These are phyloP conservation scores for Thuidium tamariscinum DNA, from an alignment of 225 moss, liverwort and hornwort species.

Conservation along the genomic window DNA sequence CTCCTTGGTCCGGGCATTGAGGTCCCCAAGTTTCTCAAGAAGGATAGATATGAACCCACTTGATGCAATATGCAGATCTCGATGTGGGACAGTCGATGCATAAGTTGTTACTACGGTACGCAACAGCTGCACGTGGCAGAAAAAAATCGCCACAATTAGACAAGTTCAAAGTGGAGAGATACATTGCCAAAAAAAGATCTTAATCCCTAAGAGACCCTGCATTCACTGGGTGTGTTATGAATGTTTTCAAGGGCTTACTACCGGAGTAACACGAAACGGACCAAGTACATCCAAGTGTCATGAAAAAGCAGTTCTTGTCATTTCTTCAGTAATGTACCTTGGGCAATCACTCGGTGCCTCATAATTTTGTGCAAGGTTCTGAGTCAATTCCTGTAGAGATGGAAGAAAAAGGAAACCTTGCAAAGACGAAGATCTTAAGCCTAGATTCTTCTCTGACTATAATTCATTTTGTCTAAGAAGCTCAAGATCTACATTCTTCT, in stretches of 20 bases:
- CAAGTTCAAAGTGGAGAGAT: not conserved
- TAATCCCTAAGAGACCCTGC: not conserved
- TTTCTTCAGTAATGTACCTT: not conserved
- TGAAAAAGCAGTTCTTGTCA: not conserved
- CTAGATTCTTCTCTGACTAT: not conserved
- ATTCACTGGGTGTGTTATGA: not conserved
- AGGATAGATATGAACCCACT: conserved; percentile 50
- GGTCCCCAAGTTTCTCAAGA: conserved; percentile 90
- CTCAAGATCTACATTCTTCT: not conserved
- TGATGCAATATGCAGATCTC: conserved; percentile 52
- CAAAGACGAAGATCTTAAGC: not conserved
- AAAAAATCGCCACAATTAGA: not conserved
- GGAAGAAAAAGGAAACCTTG: not conserved
- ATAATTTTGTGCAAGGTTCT: not conserved
- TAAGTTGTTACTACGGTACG: conserved; percentile 19
- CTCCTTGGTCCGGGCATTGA: conserved; percentile 72
- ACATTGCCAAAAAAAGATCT: not conserved
- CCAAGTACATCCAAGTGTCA: not conserved
- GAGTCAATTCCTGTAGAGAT: not conserved
- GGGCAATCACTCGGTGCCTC: not conserved
- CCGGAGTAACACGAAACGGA: not conserved
- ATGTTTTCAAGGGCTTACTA: not conserved
- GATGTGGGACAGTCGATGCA: conserved; percentile 33
- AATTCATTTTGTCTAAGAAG: not conserved
- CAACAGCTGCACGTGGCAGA: conserved; percentile 14